Base-by-base conservation (phyloP, 1,284 basidiomycete species). In the Ustilago nuda region DNA sequence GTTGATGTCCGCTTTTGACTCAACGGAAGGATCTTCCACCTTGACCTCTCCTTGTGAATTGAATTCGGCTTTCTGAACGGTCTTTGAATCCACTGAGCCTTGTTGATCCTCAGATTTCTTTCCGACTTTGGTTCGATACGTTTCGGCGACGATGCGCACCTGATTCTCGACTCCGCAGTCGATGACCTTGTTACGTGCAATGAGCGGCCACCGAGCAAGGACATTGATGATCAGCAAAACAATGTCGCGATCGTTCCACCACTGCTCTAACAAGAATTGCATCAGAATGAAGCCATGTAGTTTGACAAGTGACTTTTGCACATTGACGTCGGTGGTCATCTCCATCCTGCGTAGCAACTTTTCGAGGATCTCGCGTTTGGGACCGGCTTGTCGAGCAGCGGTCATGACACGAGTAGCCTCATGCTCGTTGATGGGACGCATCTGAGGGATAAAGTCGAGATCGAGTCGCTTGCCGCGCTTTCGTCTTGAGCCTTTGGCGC, bases 281-380 rank as follows among this genome's bases (percentile, higher is more conserved):
- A 98, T 95, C 27, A 96, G 88, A 86, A 92, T 93, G 85, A 97
- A 95, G 1, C 95, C 95, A 86, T 97, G 94, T 82, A 98, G 88
- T 35, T 95, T 92, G 90, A 98, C 93, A 60, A 98, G 89, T 83
- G 94, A 91, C 51, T 94, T 90, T 41, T 95, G 89, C 19, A 94
- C 91, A 0, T 90, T 88, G 50, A 90, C 89, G 66, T 97, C 94
- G 43, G 92, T 91, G 1, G 95, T 96, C 79, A 96, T 92, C 93
- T 95, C 84, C 77, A 99, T 91, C 70, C 97, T 92, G 62, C 91
- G 91, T 23, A 99, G 89, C 9, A 99, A 87, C 84, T 94, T 95
- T 64, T 90, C 87, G 61, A 98, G 87, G 73, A 99, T 92, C 81
- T 92, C 92, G 59, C 91, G 90, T 84, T 93, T 96, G 74, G 91